Percentiles rank a stretch among this genome's conserved stretches.
Conservation (phyloP, 352 stramenopile genomes). For the Globisporangium paroecandrum region DNA sequence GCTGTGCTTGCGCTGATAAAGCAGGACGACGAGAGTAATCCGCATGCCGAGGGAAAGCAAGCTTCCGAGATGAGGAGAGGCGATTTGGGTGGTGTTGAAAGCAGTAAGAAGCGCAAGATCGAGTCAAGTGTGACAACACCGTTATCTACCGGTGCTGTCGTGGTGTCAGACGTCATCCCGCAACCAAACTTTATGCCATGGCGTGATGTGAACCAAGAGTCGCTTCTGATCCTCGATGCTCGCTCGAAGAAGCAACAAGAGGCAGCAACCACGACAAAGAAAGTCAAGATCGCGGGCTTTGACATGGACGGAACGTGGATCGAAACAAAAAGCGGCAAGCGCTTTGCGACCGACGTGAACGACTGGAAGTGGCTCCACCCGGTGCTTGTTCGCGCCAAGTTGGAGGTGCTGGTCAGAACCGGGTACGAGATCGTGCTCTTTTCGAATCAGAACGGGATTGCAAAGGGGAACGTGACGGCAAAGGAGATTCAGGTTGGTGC, state of each 20-base stretch:
- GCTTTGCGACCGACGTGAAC: constrained; percentile 53
- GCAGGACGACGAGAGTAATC: not conserved
- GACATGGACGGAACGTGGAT: constrained; percentile 84
- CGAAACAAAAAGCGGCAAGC: constrained; percentile 81
- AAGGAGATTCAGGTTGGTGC: constrained; percentile 52
- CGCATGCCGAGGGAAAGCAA: not conserved
- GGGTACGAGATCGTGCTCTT: constrained; percentile 67
- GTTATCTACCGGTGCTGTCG: not conserved
- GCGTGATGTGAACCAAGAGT: constrained; percentile 32
- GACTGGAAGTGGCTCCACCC: constrained; percentile 83
- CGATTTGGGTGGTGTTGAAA: not conserved
- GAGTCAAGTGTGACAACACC: not conserved
- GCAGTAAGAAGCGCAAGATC: constrained; percentile 14
- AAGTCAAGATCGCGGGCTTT: constrained; percentile 69
- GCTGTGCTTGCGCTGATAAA: constrained; percentile 3
- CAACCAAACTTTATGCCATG: constrained; percentile 39
- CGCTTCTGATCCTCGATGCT: constrained; percentile 54
- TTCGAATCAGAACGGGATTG: constrained; percentile 84
- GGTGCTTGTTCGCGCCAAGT: constrained; percentile 43
- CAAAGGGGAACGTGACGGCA: constrained; percentile 64
- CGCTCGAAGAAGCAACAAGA: constrained; percentile 17
- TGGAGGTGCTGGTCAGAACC: constrained; percentile 39
- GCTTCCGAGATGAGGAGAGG: not conserved
- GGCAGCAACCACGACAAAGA: not conserved
- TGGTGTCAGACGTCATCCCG: constrained; percentile 4